These are phyloP conservation scores for Fusarium kyushuense DNA, from an alignment of 2,329 filamentous ascomycete species.

Conservation along the genomic window DNA sequence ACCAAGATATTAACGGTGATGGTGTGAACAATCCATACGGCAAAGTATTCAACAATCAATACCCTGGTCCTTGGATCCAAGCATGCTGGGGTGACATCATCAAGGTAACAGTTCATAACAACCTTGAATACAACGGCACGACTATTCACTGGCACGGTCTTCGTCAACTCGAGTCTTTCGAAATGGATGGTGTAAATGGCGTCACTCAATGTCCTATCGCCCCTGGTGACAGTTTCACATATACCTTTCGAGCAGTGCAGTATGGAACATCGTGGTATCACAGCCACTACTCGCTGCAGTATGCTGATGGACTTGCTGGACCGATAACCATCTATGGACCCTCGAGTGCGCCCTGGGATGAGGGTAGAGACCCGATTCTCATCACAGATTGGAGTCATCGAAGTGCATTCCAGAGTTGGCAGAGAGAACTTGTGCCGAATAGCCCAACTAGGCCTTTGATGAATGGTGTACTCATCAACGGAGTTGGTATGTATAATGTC, in stretches of 20 bases:
- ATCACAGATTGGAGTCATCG: conserved; percentile 19
- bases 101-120: not conserved
- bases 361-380: conserved; percentile 15
- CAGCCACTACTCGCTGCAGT: conserved; percentile 42
- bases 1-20: conserved; percentile 20
- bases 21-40: conserved; percentile 11
- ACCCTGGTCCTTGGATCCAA: conserved; percentile 48
- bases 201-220: conserved; percentile 43
- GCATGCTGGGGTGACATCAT: conserved; percentile 49
- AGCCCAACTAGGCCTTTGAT: conserved; percentile 12
- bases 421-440: conserved; percentile 12
- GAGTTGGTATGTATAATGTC: not conserved
- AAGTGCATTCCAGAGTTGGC: conserved; percentile 14
- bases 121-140: conserved; percentile 29
- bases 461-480: conserved; percentile 22
- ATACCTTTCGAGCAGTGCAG: conserved; percentile 34
- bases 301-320: conserved; percentile 40
- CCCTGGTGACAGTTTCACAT: conserved; percentile 32
- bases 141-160: conserved; percentile 45
- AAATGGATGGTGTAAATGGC: conserved; percentile 45
- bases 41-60: conserved; percentile 42
- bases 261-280: conserved; percentile 46
- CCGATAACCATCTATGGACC: conserved; percentile 36
- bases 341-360: conserved; percentile 5
- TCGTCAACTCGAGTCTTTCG: conserved; percentile 34